These are phyloP conservation scores for Staphylotrichum longicolle DNA, from an alignment of 495 filamentous ascomycete genomes.

Conservation along the genomic window DNA sequence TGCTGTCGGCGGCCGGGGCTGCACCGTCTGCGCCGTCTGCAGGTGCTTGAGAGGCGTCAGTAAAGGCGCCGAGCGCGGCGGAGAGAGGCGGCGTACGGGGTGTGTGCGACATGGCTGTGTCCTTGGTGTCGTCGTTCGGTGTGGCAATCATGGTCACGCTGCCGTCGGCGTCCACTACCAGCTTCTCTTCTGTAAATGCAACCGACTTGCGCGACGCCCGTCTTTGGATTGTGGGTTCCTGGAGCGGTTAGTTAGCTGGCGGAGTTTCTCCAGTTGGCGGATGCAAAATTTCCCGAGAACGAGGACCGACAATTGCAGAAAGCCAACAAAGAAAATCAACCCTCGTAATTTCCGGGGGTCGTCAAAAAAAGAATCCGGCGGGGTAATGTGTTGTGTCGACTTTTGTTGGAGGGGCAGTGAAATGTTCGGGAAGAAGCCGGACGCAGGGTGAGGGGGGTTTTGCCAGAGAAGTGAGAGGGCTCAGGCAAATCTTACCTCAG, in stretches of 20 bases:
- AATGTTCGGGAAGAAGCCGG: constrained; percentile 12
- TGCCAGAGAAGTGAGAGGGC: constrained; percentile 1
- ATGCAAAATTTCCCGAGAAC: constrained; percentile 5
- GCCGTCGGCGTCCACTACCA: constrained; percentile 82
- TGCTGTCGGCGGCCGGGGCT: constrained; percentile 56
- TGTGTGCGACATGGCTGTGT: constrained; percentile 69
- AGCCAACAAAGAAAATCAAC: neutral
- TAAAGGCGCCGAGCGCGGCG: constrained; percentile 49
- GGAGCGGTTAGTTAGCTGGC: constrained; percentile 32
- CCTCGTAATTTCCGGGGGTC: neutral
- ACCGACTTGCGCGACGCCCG: constrained; percentile 72
- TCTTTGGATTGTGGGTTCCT: constrained; percentile 54
- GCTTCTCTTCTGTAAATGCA: constrained; percentile 78
- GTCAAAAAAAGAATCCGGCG: constrained; percentile 1
- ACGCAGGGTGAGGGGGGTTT: neutral
- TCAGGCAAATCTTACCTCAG: constrained; percentile 36
- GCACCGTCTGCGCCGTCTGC: constrained; percentile 57
- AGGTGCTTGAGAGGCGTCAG: constrained; percentile 50
- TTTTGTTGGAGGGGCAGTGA: constrained; percentile 27
- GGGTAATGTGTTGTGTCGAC: neutral
- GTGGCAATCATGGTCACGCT: constrained; percentile 66
- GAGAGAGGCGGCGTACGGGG: constrained; percentile 58
- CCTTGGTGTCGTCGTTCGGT: constrained; percentile 59
- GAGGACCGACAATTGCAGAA: constrained; percentile 6
- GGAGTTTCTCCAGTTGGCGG: neutral